Percentiles rank a stretch among this genome's conserved stretches.
These are phyloP conservation scores for Reutealis trisperma DNA, from an alignment of 345 rosid genomes.

Conservation along the genomic window DNA sequence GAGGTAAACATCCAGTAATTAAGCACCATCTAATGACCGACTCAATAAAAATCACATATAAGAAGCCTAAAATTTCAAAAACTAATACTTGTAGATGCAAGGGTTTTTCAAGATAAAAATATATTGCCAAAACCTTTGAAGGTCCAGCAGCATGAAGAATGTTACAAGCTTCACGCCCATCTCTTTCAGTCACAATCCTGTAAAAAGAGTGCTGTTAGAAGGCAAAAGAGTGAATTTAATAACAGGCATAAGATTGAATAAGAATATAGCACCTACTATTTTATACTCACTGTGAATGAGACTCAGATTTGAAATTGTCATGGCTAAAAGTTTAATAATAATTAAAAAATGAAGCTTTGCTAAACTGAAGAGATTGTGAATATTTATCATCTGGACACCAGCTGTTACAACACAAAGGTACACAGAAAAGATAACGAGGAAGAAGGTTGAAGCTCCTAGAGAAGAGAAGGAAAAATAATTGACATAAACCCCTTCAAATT, in stretches of 20 bases:
- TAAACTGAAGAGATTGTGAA: background rate
- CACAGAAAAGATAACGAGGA: background rate
- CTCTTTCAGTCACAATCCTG: slow-evolving; percentile 79
- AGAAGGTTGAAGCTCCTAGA: background rate
- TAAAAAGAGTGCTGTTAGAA: slow-evolving; percentile 27
- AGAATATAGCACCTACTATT: background rate
- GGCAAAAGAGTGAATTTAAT: background rate
- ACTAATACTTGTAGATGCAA: background rate
- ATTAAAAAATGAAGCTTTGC: background rate
- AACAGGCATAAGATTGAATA: background rate
- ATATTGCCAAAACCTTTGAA: slow-evolving; percentile 57
- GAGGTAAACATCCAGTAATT: background rate
- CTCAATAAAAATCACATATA: background rate
- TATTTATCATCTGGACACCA: background rate
- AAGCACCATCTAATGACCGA: background rate
- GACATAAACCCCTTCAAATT: background rate
- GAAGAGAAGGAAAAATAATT: background rate
- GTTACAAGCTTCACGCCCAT: slow-evolving; percentile 90
- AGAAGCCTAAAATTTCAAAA: background rate
- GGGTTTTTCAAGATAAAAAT: background rate
- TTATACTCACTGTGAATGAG: background rate
- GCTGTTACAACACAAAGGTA: background rate
- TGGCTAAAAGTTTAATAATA: background rate
- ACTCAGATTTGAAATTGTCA: background rate
- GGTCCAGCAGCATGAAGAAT: slow-evolving; percentile 95